phyloP scores from a whole-genome alignment of 2,329 filamentous ascomycete species.

The Pochonia chlamydosporia region DNA sequence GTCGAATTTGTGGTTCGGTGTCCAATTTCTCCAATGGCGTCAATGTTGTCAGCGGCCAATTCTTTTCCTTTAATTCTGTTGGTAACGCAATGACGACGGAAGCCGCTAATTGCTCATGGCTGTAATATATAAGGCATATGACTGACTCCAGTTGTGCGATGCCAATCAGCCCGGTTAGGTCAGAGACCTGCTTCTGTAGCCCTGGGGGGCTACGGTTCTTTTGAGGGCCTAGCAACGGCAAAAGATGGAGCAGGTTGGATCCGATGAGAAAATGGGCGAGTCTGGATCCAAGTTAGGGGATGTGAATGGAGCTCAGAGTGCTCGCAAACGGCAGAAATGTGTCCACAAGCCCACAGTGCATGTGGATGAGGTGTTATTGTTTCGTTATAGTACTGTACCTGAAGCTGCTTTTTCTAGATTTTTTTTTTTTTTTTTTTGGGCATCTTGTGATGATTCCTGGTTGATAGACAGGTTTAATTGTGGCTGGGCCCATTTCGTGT shows the following conservation, averaged over 20 bases:
- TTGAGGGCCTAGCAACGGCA: constrained; percentile 1
- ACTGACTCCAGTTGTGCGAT: neutral
- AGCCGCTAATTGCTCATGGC: too few species aligned
- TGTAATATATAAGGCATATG: too few species aligned
- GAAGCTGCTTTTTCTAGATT: too few species aligned
- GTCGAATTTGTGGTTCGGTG: neutral
- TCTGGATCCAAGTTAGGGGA: neutral
- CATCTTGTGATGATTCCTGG: too few species aligned
- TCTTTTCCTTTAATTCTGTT: too few species aligned
- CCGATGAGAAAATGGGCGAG: neutral
- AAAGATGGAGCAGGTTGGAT: constrained; percentile 1
- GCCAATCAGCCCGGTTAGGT: neutral
- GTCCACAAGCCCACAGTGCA: neutral
- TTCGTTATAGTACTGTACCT: too few species aligned
- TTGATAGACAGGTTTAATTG: too few species aligned
- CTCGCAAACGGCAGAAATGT: neutral
- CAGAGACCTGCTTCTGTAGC: neutral
- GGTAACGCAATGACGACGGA: too few species aligned
- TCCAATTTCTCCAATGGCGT: too few species aligned
- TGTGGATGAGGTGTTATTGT: neutral
- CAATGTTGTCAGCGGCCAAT: neutral
- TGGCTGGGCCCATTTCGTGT: neutral
- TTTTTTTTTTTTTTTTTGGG: neutral
- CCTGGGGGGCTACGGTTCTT: neutral
- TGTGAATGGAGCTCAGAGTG: neutral